Base-by-base conservation (phyloP, 1,284 basidiomycete species). In the Trichosporon sp. region DNA sequence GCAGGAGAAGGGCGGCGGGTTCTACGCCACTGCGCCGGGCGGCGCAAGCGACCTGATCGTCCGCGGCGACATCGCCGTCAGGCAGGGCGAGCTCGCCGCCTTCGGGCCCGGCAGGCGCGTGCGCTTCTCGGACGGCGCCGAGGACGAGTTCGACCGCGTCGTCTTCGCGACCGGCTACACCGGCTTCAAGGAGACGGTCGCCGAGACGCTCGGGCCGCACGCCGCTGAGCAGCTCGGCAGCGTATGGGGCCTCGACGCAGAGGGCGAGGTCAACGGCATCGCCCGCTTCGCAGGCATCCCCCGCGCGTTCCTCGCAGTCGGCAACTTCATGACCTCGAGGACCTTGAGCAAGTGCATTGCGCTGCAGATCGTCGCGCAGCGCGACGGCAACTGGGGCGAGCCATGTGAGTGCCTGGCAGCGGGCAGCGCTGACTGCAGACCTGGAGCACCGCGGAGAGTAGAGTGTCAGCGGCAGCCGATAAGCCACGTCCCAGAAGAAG, bases 91-190 rank as follows among this genome's bases (percentile, higher is more conserved):
- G 66, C 86, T 90, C 70, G 83, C 86, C 21, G 70, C 71, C 13
- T 80, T 79, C 64, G 74, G 75, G 38, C 29, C 86, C 0, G 84
- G 87, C 72, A 85, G 80, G 7, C 87, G 87, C 0, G 75, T 92
- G 11, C 85, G 84, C 62, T 92, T 92, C 74, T 86, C 87, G 68
- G 86, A 92, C 71, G 90, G 90, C 8, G 87, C 85, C 29, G 86
- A 86, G 71, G 78, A 91, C 32, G 81, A 87, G 11, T 89, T 88
- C 13, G 90, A 92, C 77, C 86, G 90, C 15, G 87, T 92, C 27
- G 75, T 92, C 15, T 88, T 89, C 78, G 87, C 88, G 1, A 90
- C 89, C 8, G 89, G 89, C 85, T 89, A 77, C 68, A 76, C 76
- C 21, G 76, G 77, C 47, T 76, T 77, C 69, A 72, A 74, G 13